Conservation (phyloP, 2,329 filamentous ascomycete species). For the Trichophyton rubrum region DNA sequence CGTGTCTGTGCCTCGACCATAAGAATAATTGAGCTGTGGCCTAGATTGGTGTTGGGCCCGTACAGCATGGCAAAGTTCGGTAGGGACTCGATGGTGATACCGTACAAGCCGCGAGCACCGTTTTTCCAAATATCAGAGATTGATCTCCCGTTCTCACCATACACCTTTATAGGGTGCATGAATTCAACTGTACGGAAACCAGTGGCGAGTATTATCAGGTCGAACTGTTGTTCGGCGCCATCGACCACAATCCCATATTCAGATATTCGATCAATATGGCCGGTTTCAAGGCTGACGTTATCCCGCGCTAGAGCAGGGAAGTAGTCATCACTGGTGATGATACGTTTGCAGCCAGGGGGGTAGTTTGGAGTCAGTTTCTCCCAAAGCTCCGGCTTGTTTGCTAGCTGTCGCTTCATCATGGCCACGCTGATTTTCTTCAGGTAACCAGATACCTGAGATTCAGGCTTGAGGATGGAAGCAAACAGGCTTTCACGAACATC, state of each 20-base stretch:
- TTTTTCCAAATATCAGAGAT: conserved; percentile 42
- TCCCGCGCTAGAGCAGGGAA: conserved; percentile 37
- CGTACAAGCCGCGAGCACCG: conserved; percentile 41
- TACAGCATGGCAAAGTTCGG: conserved; percentile 48
- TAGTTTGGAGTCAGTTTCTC: conserved; percentile 44
- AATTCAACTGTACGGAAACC: conserved; percentile 49
- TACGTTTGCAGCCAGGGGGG: conserved; percentile 42
- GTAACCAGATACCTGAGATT: conserved; percentile 30
- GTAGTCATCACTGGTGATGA: conserved; percentile 46
- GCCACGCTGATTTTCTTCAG: conserved; percentile 27
- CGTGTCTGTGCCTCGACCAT: conserved; percentile 49
- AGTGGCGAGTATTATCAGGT: conserved; percentile 46
- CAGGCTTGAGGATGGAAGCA: conserved; percentile 30
- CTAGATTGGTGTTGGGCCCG: conserved; percentile 46
- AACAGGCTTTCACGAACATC: conserved; percentile 42
- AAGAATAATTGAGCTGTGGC: conserved; percentile 47
- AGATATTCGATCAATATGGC: conserved; percentile 36
- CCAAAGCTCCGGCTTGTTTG: conserved; percentile 40
- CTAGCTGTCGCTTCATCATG: conserved; percentile 37
- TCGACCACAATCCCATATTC: conserved; percentile 37
- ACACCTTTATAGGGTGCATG: conserved; percentile 45
- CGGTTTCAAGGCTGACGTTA: conserved; percentile 42
- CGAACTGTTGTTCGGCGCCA: conserved; percentile 36
- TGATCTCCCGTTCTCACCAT: conserved; percentile 32
- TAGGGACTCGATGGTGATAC: conserved; percentile 40